Conservation (phyloP, 2,329 filamentous ascomycete genomes). For the Alternaria dauci region DNA sequence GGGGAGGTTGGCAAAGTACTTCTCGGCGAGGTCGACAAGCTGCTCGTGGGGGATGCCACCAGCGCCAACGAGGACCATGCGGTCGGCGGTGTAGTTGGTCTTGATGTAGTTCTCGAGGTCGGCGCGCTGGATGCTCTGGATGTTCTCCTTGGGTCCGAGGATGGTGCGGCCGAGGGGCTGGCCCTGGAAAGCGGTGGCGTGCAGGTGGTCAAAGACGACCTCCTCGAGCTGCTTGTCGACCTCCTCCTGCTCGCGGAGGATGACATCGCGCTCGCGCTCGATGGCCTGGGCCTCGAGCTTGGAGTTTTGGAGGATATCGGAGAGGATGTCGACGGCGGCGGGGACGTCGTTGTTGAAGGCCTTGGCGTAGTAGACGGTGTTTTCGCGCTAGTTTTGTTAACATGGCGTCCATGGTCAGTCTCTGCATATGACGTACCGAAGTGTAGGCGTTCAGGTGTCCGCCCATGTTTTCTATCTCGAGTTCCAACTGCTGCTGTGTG, state of each 20-base stretch:
- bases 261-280: conserved; percentile 98
- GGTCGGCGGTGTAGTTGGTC: conserved; percentile 99
- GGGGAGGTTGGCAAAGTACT: conserved; percentile 87
- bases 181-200: conserved; percentile 96
- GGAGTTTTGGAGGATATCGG: conserved; percentile 99
- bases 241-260: conserved; percentile 98
- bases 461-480: conserved; percentile 99
- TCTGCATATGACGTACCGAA: conserved; percentile 71
- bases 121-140: conserved; percentile 89
- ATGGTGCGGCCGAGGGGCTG: conserved; percentile 98
- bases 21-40: conserved; percentile 94
- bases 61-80: conserved; percentile 97
- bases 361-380: conserved; percentile 99
- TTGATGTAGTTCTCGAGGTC: conserved; percentile 97
- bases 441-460: conserved; percentile 99
- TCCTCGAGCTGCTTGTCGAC: conserved; percentile 99
- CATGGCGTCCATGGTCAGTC: conserved; percentile 18
- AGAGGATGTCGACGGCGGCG: conserved; percentile 95
- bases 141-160: conserved; percentile 97
- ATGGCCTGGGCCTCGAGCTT: conserved; percentile 93
- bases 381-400: conserved; percentile 76
- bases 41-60: conserved; percentile 93
- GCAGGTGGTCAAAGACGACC: conserved; percentile 98
- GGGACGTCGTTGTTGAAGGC: conserved; percentile 98
- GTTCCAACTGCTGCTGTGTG: conserved; percentile 95